Percentiles rank a stretch among this genome's conserved stretches.
Evolutionary conservation across 164 flowering plant species (phyloP).

Genomic region (Nelumbo lutea): DNA sequence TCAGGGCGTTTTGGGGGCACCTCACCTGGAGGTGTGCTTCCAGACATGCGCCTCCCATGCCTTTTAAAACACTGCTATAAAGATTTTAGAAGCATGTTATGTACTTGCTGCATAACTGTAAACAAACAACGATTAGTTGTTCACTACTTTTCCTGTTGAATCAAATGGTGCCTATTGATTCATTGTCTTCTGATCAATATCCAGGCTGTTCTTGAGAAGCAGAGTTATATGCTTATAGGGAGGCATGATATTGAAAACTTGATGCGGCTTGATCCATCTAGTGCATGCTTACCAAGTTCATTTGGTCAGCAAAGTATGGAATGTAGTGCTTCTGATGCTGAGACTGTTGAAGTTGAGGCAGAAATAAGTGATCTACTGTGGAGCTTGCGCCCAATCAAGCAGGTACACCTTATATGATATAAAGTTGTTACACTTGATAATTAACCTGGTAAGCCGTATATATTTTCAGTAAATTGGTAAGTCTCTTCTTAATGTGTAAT

Average conservation of each 20-base stretch:
- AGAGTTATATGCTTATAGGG: constrained; percentile 96
- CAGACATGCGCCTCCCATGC: neutral
- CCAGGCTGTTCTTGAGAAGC: constrained; percentile 99
- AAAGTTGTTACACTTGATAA: constrained; percentile 1
- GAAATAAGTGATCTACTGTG: constrained; percentile 69
- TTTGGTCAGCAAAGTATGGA: constrained; percentile 37
- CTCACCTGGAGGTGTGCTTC: neutral
- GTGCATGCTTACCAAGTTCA: constrained; percentile 64
- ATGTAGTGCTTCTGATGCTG: constrained; percentile 45
- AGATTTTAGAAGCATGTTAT: neutral
- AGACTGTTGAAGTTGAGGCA: constrained; percentile 53
- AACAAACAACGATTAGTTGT: neutral
- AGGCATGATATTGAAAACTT: constrained; percentile 91
- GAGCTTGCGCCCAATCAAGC: constrained; percentile 83
- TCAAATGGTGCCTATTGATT: constrained; percentile 1
- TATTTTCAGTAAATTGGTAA: neutral
- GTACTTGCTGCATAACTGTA: neutral
- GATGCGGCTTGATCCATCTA: constrained; percentile 83
- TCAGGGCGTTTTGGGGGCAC: no score
- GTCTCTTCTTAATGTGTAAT: neutral
- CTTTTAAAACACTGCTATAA: neutral
- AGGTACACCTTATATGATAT: constrained; percentile 40
- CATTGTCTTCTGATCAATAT: constrained; percentile 4
- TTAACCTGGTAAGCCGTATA: neutral
- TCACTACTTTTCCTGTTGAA: neutral